These are phyloP conservation scores for Punica granatum DNA, from an alignment of 345 rosid genomes.

Conservation along the genomic window DNA sequence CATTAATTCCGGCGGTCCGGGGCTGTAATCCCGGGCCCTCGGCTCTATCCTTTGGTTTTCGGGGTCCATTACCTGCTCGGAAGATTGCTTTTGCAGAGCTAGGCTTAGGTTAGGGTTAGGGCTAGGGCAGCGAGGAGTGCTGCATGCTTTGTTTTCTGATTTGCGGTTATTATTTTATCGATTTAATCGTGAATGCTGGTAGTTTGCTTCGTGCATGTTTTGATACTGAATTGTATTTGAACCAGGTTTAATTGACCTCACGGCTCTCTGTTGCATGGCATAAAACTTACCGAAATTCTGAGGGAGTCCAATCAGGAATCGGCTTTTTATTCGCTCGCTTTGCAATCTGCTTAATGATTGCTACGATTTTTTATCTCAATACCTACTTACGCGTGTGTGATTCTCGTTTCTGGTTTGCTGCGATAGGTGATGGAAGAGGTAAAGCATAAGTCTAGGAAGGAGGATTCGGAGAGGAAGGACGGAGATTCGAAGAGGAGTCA, in stretches of 20 bases:
- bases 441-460: constrained; percentile 39
- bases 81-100: too few species aligned
- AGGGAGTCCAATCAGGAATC: background rate
- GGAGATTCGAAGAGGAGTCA: constrained; percentile 46
- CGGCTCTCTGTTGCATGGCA: background rate
- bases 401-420: background rate
- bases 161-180: background rate
- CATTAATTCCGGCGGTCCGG: background rate
- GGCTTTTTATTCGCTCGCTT: background rate
- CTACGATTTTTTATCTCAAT: background rate
- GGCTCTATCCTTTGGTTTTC: too few species aligned
- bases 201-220: background rate
- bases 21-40: too few species aligned
- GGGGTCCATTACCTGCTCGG: too few species aligned
- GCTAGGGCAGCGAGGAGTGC: background rate
- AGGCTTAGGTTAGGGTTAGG: too few species aligned
- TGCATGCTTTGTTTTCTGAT: background rate
- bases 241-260: constrained; percentile 1
- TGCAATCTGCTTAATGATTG: background rate
- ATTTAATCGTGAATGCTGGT: background rate
- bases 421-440: constrained; percentile 27
- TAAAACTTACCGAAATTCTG: background rate
- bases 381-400: background rate
- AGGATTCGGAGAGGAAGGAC: constrained; percentile 27
- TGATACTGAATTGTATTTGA: constrained; percentile 4